Conservation (phyloP, 768 basidiomycete species). For the Suillus luteus region DNA sequence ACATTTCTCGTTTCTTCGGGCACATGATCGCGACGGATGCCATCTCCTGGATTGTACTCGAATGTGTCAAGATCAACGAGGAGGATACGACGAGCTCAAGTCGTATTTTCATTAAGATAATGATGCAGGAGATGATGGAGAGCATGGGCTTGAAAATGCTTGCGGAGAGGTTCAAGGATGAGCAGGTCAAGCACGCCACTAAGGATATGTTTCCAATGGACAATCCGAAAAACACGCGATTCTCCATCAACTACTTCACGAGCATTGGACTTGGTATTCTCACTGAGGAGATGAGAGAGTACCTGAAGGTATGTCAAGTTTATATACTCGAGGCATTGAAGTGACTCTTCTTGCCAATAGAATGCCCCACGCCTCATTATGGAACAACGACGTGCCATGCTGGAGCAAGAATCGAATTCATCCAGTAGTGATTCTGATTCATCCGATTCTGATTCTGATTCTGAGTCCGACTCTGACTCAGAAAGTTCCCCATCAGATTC, state of each 20-base stretch:
- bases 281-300: constrained; percentile 97
- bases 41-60: constrained; percentile 85
- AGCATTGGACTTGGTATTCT: constrained; percentile 87
- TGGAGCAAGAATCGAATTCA: constrained; percentile 63
- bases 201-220: constrained; percentile 93
- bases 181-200: constrained; percentile 73
- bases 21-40: constrained; percentile 86
- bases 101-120: constrained; percentile 96
- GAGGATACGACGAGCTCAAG: constrained; percentile 96
- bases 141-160: constrained; percentile 85
- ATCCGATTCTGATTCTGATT: constrained; percentile 38
- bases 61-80: constrained; percentile 90
- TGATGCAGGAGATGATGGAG: constrained; percentile 95
- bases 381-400: constrained; percentile 89
- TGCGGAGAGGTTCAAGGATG: constrained; percentile 89
- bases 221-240: constrained; percentile 94
- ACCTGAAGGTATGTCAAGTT: constrained; percentile 69
- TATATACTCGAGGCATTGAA: neutral
- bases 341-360: constrained; percentile 40
- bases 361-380: constrained; percentile 92
- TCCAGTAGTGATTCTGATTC: constrained; percentile 47
- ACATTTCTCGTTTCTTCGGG: constrained; percentile 96
- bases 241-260: constrained; percentile 98
- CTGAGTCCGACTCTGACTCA: constrained; percentile 45
- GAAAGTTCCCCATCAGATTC: constrained; percentile 41